phyloP scores from a whole-genome alignment of 1,139 yeast genomes.

The Candida glucosophila region DNA sequence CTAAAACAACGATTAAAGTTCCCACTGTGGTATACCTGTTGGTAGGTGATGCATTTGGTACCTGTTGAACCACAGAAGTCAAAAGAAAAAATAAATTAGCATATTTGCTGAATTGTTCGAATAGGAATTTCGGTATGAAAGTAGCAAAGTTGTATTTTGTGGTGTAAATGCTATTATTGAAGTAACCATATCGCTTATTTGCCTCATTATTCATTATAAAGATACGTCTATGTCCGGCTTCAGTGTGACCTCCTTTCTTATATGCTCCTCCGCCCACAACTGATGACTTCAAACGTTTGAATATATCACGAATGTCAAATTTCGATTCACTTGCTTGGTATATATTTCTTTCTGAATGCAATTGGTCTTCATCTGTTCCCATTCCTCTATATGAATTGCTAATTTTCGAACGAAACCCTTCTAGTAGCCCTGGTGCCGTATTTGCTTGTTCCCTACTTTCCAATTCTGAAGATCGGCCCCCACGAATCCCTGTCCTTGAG shows the following conservation, averaged over 20 bases:
- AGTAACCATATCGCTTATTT: conserved; percentile 50
- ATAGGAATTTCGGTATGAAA: conserved; percentile 85
- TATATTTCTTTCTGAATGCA: conserved; percentile 7
- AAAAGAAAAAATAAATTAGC: conserved; percentile 91
- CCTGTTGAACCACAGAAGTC: conserved; percentile 93
- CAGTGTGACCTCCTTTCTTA: conserved; percentile 3
- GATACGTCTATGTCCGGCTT: conserved; percentile 41
- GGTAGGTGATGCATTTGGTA: conserved; percentile 94
- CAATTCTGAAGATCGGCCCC: no score
- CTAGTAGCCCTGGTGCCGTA: conserved; percentile 12
- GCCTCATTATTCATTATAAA: conserved; percentile 55
- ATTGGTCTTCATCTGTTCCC: conserved; percentile 9
- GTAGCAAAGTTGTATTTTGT: conserved; percentile 96
- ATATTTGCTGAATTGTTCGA: conserved; percentile 95
- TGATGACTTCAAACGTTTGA: conserved; percentile 8
- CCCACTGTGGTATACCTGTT: conserved; percentile 94
- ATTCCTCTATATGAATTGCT: conserved; percentile 15
- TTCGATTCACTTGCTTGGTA: conserved; percentile 16
- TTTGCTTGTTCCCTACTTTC: conserved; percentile 13
- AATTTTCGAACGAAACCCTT: conserved; percentile 4
- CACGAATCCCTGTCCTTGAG: no score
- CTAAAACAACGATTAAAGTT: conserved; percentile 71
- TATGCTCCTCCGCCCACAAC: conserved; percentile 5
- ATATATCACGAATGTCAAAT: conserved; percentile 54
- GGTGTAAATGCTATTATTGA: conserved; percentile 85